Conservation (phyloP, 2,329 filamentous ascomycete genomes). For the Pseudogymnoascus sp. region DNA sequence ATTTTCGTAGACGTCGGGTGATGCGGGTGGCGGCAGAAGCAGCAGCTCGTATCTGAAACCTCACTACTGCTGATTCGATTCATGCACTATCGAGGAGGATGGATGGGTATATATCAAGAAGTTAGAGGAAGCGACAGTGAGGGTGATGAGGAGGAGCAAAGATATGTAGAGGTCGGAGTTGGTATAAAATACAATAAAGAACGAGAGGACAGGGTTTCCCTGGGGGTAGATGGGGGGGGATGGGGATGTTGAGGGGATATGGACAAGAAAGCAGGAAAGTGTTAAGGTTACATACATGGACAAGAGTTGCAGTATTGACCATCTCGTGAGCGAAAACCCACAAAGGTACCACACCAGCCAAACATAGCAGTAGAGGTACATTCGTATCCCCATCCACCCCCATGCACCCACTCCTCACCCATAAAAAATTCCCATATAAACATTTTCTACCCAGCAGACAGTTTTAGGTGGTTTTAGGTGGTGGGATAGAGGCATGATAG, state of each 20-base stretch:
- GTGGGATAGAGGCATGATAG: background rate
- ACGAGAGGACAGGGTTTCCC: background rate
- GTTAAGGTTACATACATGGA: background rate
- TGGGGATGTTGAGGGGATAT: background rate
- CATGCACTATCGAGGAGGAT: background rate
- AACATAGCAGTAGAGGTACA: background rate
- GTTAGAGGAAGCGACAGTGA: background rate
- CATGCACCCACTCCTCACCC: background rate
- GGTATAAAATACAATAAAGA: background rate
- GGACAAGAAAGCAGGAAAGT: background rate
- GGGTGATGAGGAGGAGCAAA: background rate
- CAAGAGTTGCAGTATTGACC: background rate
- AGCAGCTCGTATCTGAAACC: background rate
- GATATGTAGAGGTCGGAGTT: too few species aligned
- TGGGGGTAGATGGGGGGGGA: background rate
- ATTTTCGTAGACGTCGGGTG: background rate
- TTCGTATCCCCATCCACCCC: background rate
- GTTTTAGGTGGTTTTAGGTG: background rate
- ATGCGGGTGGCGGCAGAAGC: background rate
- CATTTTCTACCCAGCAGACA: background rate
- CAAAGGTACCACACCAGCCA: background rate
- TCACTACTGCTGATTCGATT: background rate
- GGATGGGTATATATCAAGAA: background rate
- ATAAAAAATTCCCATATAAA: background rate
- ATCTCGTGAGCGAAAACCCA: background rate